Percentiles rank a stretch among this genome's conserved stretches.
These are phyloP conservation scores for Patellifolia procumbens DNA, from an alignment of 179 eudicot species.

Conservation along the genomic window DNA sequence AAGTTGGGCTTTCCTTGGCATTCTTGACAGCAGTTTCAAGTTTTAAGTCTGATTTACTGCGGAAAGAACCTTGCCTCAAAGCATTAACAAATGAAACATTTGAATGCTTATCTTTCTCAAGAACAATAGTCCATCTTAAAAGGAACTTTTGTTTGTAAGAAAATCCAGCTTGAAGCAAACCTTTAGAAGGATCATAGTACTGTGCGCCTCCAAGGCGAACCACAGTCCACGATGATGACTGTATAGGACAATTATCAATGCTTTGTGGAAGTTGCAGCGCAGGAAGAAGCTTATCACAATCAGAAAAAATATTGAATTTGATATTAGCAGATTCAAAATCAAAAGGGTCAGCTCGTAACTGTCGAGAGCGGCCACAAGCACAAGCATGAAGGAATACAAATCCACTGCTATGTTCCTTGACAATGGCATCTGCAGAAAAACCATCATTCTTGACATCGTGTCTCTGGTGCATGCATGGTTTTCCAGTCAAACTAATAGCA, in stretches of 20 bases:
- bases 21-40: constrained; percentile 36
- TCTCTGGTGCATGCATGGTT: constrained; percentile 80
- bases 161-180: constrained; percentile 87
- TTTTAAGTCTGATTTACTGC: constrained; percentile 30
- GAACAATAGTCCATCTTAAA: constrained; percentile 67
- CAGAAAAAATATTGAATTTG: constrained; percentile 50
- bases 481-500: constrained; percentile 90
- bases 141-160: constrained; percentile 70
- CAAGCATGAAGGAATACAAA: constrained; percentile 94
- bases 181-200: constrained; percentile 85
- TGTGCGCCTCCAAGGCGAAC: constrained; percentile 70
- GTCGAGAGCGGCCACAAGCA: constrained; percentile 90
- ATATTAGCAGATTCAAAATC: constrained; percentile 81
- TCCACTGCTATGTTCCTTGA: constrained; percentile 73
- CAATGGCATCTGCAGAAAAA: constrained; percentile 33
- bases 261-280: constrained; percentile 57
- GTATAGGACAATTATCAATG: constrained; percentile 40
- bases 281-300: constrained; percentile 86
- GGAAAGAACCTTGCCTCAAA: constrained; percentile 40
- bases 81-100: constrained; percentile 41
- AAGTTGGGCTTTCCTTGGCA: constrained; percentile 32
- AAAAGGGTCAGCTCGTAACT: constrained; percentile 72
- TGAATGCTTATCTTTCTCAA: constrained; percentile 50
- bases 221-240: constrained; percentile 67
- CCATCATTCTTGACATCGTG: constrained; percentile 50